These are phyloP conservation scores for Pyrenophora seminiperda DNA, from an alignment of 2,329 filamentous ascomycete species.

Conservation along the genomic window DNA sequence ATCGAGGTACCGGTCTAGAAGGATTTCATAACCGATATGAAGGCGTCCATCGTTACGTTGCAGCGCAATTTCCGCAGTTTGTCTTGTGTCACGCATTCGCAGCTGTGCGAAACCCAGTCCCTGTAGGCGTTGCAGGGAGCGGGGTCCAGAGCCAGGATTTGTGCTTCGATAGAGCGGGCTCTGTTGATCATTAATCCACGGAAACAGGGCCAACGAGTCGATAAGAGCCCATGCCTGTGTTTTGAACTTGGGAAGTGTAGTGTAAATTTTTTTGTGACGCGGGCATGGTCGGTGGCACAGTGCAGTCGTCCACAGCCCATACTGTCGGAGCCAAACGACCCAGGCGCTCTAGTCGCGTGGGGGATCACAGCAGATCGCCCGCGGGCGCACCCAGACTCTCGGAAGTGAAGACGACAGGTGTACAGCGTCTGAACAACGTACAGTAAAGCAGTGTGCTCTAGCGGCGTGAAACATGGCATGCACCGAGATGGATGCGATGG, in stretches of 20 bases:
- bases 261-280: no score
- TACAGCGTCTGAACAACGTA: not conserved
- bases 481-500: no score
- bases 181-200: not conserved
- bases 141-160: not conserved
- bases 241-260: no score
- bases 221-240: no score
- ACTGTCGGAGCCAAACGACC: constrained; percentile 5
- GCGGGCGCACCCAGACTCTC: constrained; percentile 10
- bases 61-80: constrained; percentile 13
- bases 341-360: constrained; percentile 2
- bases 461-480: no score
- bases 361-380: constrained; percentile 4
- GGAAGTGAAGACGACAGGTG: constrained; percentile 1
- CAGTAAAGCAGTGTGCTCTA: no score
- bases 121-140: not conserved
- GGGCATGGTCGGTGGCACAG: not conserved
- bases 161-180: not conserved
- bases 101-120: constrained; percentile 3
- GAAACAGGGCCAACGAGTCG: no score
- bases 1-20: not conserved
- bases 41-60: constrained; percentile 10
- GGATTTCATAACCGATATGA: not conserved
- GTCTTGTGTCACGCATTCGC: constrained; percentile 2
- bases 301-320: constrained; percentile 8